Base-by-base conservation (phyloP, 768 basidiomycete genomes). In the Suillus brevipes region DNA sequence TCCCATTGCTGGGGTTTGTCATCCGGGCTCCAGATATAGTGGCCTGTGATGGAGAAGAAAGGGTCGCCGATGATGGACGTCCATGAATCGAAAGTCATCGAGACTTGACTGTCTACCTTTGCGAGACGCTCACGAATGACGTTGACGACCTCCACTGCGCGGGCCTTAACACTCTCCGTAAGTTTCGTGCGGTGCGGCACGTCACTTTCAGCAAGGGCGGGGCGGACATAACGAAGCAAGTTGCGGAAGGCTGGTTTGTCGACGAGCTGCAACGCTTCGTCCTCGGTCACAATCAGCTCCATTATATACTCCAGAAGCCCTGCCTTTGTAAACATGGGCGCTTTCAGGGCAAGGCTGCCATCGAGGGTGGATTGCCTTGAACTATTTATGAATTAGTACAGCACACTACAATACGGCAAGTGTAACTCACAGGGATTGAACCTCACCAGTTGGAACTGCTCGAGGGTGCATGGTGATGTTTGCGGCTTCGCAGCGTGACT, bases 321-420 rank as follows among this genome's bases (percentile, higher is more conserved):
- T 10, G n/a, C 45, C 43, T 45, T 47, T 20, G n/a, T 47, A n/a
- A 47, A 47, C n/a, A 47, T 47, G 9, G 45, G 45, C 4, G 2
- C n/a, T 47, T 47, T 47, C 1, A 9, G 20, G n/a, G 4, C n/a
- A 23, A 47, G 45, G n/a, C 9, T 47, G 45, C n/a, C 4, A 5
- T 47, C n/a, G n/a, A 47, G 45, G 45, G 45, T 47, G n/a, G n/a
- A 47, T 47, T 47, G 45, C n/a, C 45, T 47, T 47, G 45, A 47
- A 47, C 45, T 47, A 47, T 23, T 8, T n/a, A 47, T n/a, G n/a
- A 47, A 47, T 47, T 20, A 47, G 45, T 12, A 47, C 43, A 45
- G 20, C 43, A 47, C 45, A 47, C 8, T n/a, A 47, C 45, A 47
- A 47, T n/a, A 47, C 4, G 4, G n/a, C 9, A 23, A n/a, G 10